Evolutionary conservation across 2,329 filamentous ascomycete genomes (phyloP).

Genomic region (Colletotrichum sp.): DNA sequence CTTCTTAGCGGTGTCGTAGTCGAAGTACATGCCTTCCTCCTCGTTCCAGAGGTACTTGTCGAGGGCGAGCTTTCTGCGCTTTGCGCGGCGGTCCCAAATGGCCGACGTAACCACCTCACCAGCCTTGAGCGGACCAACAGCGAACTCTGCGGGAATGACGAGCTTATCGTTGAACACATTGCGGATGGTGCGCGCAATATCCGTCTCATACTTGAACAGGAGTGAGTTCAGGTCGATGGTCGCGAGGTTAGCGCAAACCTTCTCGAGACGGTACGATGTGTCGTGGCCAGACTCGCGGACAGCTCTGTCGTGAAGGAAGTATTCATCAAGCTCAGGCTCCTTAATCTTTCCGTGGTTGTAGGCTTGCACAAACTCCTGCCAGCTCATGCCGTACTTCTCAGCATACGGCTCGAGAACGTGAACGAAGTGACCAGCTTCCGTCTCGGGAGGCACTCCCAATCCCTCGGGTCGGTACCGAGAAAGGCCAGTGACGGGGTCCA

Average conservation of each 20-base stretch:
- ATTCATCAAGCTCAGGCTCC: constrained; percentile 91
- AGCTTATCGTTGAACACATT: constrained; percentile 84
- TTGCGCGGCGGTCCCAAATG: constrained; percentile 88
- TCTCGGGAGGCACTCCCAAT: constrained; percentile 87
- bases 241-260: constrained; percentile 84
- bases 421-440: constrained; percentile 84
- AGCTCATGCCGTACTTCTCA: constrained; percentile 81
- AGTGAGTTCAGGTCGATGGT: constrained; percentile 95
- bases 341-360: constrained; percentile 81
- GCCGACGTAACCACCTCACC: constrained; percentile 82
- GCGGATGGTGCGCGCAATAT: constrained; percentile 88
- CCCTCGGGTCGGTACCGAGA: constrained; percentile 87
- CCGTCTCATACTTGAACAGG: constrained; percentile 95
- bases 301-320: constrained; percentile 94
- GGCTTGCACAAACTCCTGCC: constrained; percentile 83
- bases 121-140: constrained; percentile 68
- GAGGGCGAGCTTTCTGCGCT: constrained; percentile 82
- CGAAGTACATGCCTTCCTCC: constrained; percentile 93
- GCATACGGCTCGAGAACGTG: constrained; percentile 84
- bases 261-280: constrained; percentile 92
- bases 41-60: constrained; percentile 96
- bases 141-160: constrained; percentile 83
- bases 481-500: constrained; percentile 78
- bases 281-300: constrained; percentile 97
- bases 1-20: constrained; percentile 88